Percentiles rank a stretch among this genome's conserved stretches.
Evolutionary conservation across 345 rosid species (phyloP).

Genomic region (Linum lewisii): DNA sequence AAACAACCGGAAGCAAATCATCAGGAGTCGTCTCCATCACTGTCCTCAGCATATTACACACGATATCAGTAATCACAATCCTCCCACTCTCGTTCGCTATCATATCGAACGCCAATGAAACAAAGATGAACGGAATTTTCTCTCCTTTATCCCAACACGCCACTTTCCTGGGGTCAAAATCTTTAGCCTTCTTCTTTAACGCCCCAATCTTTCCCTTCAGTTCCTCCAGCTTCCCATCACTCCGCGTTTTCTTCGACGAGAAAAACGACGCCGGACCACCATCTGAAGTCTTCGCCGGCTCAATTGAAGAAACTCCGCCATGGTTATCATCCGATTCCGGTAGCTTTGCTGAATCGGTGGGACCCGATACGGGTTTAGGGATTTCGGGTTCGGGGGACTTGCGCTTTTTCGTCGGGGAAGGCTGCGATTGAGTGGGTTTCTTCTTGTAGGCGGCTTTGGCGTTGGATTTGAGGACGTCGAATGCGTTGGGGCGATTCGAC

Average conservation of each 20-base stretch:
- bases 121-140: slow-evolving; percentile 72
- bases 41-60: slow-evolving; percentile 73
- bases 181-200: slow-evolving; percentile 59
- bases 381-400: slow-evolving; percentile 23
- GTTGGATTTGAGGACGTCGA: slow-evolving; percentile 75
- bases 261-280: neutral
- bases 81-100: slow-evolving; percentile 62
- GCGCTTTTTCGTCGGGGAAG: slow-evolving; percentile 40
- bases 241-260: slow-evolving; percentile 17
- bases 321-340: slow-evolving; percentile 19
- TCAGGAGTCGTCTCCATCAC: slow-evolving; percentile 69
- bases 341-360: slow-evolving; percentile 12
- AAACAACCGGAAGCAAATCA: slow-evolving; percentile 62
- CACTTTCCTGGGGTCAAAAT: slow-evolving; percentile 47
- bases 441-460: slow-evolving; percentile 59
- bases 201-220: slow-evolving; percentile 46
- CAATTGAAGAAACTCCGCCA: neutral
- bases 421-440: slow-evolving; percentile 20
- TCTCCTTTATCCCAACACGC: slow-evolving; percentile 63
- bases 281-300: neutral
- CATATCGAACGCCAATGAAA: slow-evolving; percentile 59
- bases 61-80: slow-evolving; percentile 78
- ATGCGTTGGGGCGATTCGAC: slow-evolving; percentile 66
- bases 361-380: slow-evolving; percentile 10
- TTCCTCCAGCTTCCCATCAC: slow-evolving; percentile 26